phyloP scores from a whole-genome alignment of 805 yeast genomes.

The Yamadazyma nakazawae region DNA sequence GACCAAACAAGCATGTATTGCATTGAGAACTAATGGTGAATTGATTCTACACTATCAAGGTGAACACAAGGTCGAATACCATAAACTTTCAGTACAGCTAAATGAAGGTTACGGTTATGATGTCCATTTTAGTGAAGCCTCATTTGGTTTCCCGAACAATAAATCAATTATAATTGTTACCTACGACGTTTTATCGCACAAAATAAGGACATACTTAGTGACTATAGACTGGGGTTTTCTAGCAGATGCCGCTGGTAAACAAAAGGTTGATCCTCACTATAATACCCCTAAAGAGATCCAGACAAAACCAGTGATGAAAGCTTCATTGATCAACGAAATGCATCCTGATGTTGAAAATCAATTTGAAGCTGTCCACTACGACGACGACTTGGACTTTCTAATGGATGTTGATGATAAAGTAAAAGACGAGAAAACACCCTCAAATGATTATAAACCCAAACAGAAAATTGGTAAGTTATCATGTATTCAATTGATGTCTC shows the following conservation, averaged over 20 bases:
- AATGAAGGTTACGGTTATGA: slow-evolving; percentile 19
- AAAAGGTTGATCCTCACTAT: slow-evolving; percentile 46
- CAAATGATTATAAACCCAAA: slow-evolving; percentile 9
- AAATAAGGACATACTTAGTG: slow-evolving; percentile 41
- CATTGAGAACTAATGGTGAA: slow-evolving; percentile 60
- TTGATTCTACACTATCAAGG: slow-evolving; percentile 62
- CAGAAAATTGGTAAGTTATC: slow-evolving; percentile 15
- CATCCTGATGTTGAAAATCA: slow-evolving; percentile 10
- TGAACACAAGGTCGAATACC: slow-evolving; percentile 58
- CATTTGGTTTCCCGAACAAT: slow-evolving; percentile 52
- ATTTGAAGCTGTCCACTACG: slow-evolving; percentile 9
- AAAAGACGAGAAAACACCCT: background rate
- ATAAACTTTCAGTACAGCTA: slow-evolving; percentile 30
- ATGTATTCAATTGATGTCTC: slow-evolving; percentile 44
- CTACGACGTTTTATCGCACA: slow-evolving; percentile 32
- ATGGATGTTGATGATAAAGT: slow-evolving; percentile 17
- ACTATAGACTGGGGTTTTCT: slow-evolving; percentile 56
- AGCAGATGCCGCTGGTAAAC: slow-evolving; percentile 43
- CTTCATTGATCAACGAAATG: slow-evolving; percentile 11
- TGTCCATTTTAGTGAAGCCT: slow-evolving; percentile 25
- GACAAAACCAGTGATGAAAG: slow-evolving; percentile 36
- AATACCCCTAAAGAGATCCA: slow-evolving; percentile 47
- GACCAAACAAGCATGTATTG: slow-evolving; percentile 68
- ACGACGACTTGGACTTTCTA: slow-evolving; percentile 12
- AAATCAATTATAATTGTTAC: slow-evolving; percentile 44